phyloP scores from a whole-genome alignment of 2,329 filamentous ascomycete genomes.

The Boeremia exigua region DNA sequence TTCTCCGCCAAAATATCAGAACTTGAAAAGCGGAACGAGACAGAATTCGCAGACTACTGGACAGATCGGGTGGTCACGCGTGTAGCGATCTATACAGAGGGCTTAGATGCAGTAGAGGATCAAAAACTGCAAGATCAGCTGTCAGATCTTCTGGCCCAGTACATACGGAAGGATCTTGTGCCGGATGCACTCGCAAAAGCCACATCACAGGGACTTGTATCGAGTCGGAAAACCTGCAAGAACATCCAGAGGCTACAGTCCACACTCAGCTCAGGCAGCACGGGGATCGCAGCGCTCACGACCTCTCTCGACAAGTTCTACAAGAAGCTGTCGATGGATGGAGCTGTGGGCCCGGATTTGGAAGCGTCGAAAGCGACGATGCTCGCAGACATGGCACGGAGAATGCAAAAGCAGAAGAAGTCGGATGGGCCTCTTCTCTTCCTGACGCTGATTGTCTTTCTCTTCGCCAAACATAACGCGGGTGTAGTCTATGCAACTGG shows the following conservation, averaged over 20 bases:
- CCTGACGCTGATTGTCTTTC: conserved; percentile 43
- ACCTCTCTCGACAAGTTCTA: conserved; percentile 40
- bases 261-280: conserved; percentile 24
- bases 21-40: conserved; percentile 39
- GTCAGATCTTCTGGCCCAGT: conserved; percentile 36
- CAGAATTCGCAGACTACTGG: conserved; percentile 42
- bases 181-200: conserved; percentile 42
- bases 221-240: conserved; percentile 41
- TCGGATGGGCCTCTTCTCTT: conserved; percentile 48
- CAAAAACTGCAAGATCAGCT: conserved; percentile 44
- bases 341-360: conserved; percentile 10
- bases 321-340: conserved; percentile 40
- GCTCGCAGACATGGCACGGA: conserved; percentile 41
- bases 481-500: conserved; percentile 51
- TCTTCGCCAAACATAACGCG: conserved; percentile 36
- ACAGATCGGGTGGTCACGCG: conserved; percentile 37
- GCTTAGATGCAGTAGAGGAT: conserved; percentile 32
- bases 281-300: conserved; percentile 16
- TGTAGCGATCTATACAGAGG: conserved; percentile 34
- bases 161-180: conserved; percentile 43
- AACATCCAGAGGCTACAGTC: conserved; percentile 38
- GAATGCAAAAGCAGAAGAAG: conserved; percentile 43
- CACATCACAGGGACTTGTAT: conserved; percentile 35
- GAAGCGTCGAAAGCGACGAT: conserved; percentile 32
- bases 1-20: conserved; percentile 34